Conservation (phyloP, 2,329 filamentous ascomycete species). For the Neonectria punicea region DNA sequence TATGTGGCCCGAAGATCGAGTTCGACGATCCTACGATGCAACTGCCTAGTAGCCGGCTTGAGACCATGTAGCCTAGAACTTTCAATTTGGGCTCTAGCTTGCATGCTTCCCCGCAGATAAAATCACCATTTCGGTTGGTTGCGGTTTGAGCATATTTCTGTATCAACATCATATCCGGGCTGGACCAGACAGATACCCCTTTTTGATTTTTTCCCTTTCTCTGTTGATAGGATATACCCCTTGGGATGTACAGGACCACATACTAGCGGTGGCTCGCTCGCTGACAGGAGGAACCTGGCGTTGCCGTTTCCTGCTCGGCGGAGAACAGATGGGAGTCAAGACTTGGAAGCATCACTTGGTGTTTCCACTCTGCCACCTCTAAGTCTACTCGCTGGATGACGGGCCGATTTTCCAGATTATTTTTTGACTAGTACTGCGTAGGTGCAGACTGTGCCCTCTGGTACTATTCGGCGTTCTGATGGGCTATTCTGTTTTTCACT, state of each 20-base stretch:
- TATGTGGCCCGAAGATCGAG: slow-evolving; percentile 66
- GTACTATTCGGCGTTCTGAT: slow-evolving; percentile 16
- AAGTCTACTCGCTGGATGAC: slow-evolving; percentile 9
- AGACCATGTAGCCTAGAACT: slow-evolving; percentile 58
- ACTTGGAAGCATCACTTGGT: slow-evolving; percentile 32
- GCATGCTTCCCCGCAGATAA: slow-evolving; percentile 6
- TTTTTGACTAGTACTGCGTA: background rate
- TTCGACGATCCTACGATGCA: slow-evolving; percentile 68
- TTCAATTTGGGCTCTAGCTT: slow-evolving; percentile 13
- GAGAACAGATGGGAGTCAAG: slow-evolving; percentile 22
- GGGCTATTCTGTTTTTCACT: background rate
- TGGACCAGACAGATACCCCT: slow-evolving; percentile 36
- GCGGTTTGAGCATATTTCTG: slow-evolving; percentile 32
- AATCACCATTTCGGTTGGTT: background rate
- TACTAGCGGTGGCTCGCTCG: slow-evolving; percentile 2
- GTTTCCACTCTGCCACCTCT: slow-evolving; percentile 12
- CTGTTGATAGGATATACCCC: slow-evolving; percentile 45
- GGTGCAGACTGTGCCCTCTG: background rate
- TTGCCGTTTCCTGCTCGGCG: slow-evolving; percentile 17
- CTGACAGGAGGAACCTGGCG: slow-evolving; percentile 17
- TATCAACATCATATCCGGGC: slow-evolving; percentile 40
- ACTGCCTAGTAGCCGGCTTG: slow-evolving; percentile 68
- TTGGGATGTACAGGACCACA: slow-evolving; percentile 45
- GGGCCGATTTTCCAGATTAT: background rate
- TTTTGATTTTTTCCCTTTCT: slow-evolving; percentile 33